Base-by-base conservation (phyloP, 169 alveolate genomes). In the Ichthyophthirius multifiliis region DNA sequence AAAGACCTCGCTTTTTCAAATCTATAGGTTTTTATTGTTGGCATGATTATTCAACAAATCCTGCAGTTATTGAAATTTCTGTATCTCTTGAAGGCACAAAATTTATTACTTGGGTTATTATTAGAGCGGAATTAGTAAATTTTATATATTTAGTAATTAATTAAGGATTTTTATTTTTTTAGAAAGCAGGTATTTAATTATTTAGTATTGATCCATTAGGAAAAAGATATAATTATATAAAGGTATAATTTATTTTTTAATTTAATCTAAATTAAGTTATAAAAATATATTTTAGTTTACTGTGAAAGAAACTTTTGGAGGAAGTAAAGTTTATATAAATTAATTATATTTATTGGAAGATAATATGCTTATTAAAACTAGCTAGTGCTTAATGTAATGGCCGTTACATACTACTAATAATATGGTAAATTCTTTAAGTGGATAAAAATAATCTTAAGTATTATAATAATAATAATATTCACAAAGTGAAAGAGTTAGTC, bases 11-110 rank as follows among this genome's bases (percentile, higher is more conserved):
- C 43, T 47, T 27, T 63, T 71, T 76, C 73, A 83, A 77, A 35
- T 76, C 85, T 63, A 64, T 86, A 15, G 92, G 92, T 9, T 82
- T 85, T 39, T 76, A 82, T 65, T 82, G 89, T 45, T 86, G 92
- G 89, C 92, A 86, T 65, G 80, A 71, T 35, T 86, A 86, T 74
- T 47, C 62, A 15, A 74, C 89, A 7, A 86, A 86, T 63, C 92
- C 92, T n/a, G 43, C 84, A 13, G 67, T 63, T 5, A 75, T 86
- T 15, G 92, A 86, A 48, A 44, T 86, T 3, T 45, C 74, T 18
- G 84, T 83, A 20, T 71, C 92, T 46, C 15, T 41, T 20, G 83
- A 86, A 46, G 74, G 74, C 2, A 48, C 43, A 9, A 81, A 73
- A 27, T 81, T 81, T 41, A 63, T 71, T 7, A 81, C 86, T 0